A percentile compares a stretch with the other conserved stretches of the same genome.
These are phyloP conservation scores for Barnettozyma sp. DNA, from an alignment of 805 yeast genomes.

Conservation along the genomic window DNA sequence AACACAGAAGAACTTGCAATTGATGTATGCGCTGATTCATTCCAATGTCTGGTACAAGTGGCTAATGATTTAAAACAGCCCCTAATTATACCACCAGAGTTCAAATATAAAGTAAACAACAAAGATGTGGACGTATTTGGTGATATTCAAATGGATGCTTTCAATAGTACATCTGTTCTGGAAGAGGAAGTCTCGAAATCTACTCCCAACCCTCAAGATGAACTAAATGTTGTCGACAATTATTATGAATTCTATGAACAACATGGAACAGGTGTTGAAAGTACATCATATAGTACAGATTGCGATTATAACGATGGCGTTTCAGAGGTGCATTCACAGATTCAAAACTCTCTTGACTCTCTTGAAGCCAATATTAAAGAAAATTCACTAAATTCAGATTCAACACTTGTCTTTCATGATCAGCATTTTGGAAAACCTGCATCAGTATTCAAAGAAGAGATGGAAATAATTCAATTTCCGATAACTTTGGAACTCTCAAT, in stretches of 20 bases:
- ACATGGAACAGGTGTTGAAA: constrained; percentile 14
- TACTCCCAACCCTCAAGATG: no score
- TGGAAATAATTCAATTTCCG: constrained; percentile 7
- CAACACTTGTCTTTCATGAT: constrained; percentile 21
- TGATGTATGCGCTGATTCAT: constrained; percentile 78
- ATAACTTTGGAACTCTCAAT: constrained; percentile 25
- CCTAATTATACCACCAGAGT: constrained; percentile 48
- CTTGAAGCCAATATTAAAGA: no score
- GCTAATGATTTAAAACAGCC: constrained; percentile 69
- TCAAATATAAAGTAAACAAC: constrained; percentile 42
- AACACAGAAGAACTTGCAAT: constrained; percentile 42
- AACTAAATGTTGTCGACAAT: constrained; percentile 21
- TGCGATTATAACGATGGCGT: no score
- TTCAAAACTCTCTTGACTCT: no score
- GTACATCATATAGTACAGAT: constrained; percentile 1
- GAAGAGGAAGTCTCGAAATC: no score
- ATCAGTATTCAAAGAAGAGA: not conserved
- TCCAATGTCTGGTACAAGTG: constrained; percentile 61
- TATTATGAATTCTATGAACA: constrained; percentile 22
- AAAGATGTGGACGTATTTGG: constrained; percentile 34
- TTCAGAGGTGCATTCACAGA: no score
- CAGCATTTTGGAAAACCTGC: constrained; percentile 18
- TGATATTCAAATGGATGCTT: constrained; percentile 31
- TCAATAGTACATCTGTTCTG: constrained; percentile 9
- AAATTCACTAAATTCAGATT: constrained; percentile 13